phyloP scores from a whole-genome alignment of 2,329 filamentous ascomycete species.

The Colletotrichum cereale region DNA sequence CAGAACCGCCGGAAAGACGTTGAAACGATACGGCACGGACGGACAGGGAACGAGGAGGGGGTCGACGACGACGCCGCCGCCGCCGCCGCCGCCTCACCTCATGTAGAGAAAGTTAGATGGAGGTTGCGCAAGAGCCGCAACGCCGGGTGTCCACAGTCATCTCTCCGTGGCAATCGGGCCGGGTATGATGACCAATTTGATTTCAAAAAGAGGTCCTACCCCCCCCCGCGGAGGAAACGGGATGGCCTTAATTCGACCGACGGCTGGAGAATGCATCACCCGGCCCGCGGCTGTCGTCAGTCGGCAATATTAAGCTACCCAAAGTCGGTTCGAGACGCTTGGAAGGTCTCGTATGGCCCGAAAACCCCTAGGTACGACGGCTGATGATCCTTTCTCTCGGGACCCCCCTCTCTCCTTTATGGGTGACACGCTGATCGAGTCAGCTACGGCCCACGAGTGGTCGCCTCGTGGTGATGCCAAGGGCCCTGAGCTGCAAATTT shows the following conservation, averaged over 20 bases:
- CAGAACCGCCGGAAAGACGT: constrained; percentile 1
- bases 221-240: neutral
- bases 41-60: neutral
- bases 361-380: constrained; percentile 21
- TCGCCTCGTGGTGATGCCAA: neutral
- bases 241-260: constrained; percentile 10
- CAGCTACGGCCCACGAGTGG: constrained; percentile 20
- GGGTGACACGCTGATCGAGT: constrained; percentile 32
- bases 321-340: neutral
- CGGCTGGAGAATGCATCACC: neutral
- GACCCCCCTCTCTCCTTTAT: neutral
- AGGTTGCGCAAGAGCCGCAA: constrained; percentile 1
- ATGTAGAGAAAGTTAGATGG: neutral
- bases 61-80: neutral
- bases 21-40: constrained; percentile 4
- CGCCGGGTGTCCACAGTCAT: neutral
- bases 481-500: neutral
- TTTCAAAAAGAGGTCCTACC: neutral
- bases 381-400: constrained; percentile 24
- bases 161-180: constrained; percentile 1
- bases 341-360: constrained; percentile 17
- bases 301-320: neutral
- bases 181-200: neutral
- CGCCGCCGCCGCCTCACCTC: neutral
- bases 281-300: neutral